phyloP scores from a whole-genome alignment of 2,329 filamentous ascomycete genomes.

The Westerdykella sp. region DNA sequence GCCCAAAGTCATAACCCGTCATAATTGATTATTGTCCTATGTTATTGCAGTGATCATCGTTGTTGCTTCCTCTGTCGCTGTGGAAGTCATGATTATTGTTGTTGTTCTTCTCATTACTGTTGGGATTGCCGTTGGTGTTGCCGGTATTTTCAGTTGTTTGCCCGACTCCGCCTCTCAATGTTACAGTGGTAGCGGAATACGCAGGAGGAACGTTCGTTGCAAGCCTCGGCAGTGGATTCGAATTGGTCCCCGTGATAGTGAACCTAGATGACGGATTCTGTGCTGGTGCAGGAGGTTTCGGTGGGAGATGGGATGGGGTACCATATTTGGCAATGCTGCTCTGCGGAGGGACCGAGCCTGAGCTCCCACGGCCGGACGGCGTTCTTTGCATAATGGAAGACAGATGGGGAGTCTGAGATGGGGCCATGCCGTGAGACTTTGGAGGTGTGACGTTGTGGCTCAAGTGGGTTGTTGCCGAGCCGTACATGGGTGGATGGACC shows the following conservation, averaged over 20 bases:
- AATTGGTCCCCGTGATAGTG: constrained; percentile 12
- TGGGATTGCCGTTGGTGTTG: no score
- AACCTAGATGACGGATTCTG: constrained; percentile 28
- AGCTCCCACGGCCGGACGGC: neutral
- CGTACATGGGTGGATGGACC: constrained; percentile 22
- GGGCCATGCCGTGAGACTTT: neutral
- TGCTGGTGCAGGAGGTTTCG: constrained; percentile 48
- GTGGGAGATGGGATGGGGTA: constrained; percentile 48
- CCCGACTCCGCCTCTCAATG: constrained; percentile 8
- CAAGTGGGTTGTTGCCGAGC: constrained; percentile 13
- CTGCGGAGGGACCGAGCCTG: constrained; percentile 21
- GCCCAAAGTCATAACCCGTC: constrained; percentile 16
- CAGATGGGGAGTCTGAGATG: neutral
- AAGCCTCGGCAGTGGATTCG: constrained; percentile 14
- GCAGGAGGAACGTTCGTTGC: constrained; percentile 14
- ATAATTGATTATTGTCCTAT: constrained; percentile 9
- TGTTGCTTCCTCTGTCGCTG: no score
- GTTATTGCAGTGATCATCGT: neutral
- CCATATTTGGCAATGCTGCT: constrained; percentile 53
- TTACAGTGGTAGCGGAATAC: constrained; percentile 8
- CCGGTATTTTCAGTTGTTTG: neutral
- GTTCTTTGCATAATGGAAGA: neutral
- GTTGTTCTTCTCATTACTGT: no score
- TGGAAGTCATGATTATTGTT: no score
- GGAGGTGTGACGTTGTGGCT: neutral